Conservation (phyloP, 1,139 yeast genomes). For the Debaryomycetaceae sp. region DNA sequence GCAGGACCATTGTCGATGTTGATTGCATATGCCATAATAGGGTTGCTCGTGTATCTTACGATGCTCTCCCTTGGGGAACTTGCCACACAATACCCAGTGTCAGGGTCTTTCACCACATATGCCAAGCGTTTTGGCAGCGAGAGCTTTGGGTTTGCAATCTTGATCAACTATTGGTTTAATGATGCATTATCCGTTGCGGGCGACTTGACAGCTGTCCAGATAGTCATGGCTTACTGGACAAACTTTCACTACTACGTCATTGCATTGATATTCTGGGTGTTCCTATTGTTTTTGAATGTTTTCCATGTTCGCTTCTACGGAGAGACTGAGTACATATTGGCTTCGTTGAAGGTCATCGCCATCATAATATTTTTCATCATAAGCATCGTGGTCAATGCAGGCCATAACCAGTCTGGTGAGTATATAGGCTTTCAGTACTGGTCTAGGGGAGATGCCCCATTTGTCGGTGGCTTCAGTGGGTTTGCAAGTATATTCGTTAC, state of each 20-base stretch:
- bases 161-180: constrained; percentile 63
- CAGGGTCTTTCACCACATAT: constrained; percentile 61
- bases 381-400: constrained; percentile 36
- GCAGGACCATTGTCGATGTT: constrained; percentile 68
- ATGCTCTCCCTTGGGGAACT: constrained; percentile 66
- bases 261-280: constrained; percentile 56
- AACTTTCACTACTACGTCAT: constrained; percentile 56
- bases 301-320: constrained; percentile 51
- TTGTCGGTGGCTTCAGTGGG: constrained; percentile 39
- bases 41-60: constrained; percentile 54
- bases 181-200: constrained; percentile 62
- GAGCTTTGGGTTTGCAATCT: constrained; percentile 59
- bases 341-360: constrained; percentile 36
- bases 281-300: constrained; percentile 49
- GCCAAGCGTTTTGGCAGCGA: constrained; percentile 61
- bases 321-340: constrained; percentile 40
- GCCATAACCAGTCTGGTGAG: constrained; percentile 27
- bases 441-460: constrained; percentile 39
- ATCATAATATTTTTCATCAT: constrained; percentile 39
- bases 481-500: constrained; percentile 42
- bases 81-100: constrained; percentile 57
- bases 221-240: constrained; percentile 62
- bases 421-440: constrained; percentile 40
- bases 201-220: constrained; percentile 58
- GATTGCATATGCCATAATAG: constrained; percentile 56